These are phyloP conservation scores for Penicillium taxi DNA, from an alignment of 495 filamentous ascomycete genomes.

Conservation along the genomic window DNA sequence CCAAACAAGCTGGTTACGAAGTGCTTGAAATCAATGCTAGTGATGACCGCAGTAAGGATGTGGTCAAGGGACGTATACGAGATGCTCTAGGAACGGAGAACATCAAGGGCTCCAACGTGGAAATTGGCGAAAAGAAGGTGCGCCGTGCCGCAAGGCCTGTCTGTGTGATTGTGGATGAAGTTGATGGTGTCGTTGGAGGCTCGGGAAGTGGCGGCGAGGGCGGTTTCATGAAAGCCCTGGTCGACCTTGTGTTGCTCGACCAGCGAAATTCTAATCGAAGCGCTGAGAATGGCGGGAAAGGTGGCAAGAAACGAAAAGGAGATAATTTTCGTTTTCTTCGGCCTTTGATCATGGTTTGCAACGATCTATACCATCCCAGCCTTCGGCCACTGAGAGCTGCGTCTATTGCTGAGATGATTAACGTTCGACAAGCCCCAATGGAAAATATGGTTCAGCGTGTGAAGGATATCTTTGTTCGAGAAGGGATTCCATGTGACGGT, in stretches of 20 bases:
- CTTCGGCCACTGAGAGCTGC: constrained; percentile 76
- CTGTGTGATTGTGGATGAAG: constrained; percentile 92
- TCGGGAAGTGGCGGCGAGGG: constrained; percentile 64
- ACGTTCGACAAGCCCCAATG: constrained; percentile 78
- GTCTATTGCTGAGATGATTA: constrained; percentile 78
- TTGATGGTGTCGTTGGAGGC: constrained; percentile 83
- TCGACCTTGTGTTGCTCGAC: constrained; percentile 78
- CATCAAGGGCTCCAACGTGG: constrained; percentile 70
- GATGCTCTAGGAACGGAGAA: constrained; percentile 87
- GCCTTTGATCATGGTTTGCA: constrained; percentile 89
- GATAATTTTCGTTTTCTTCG: constrained; percentile 80
- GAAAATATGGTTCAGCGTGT: constrained; percentile 79
- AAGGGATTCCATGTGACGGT: constrained; percentile 75
- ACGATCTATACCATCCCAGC: constrained; percentile 92
- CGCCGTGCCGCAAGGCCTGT: constrained; percentile 76
- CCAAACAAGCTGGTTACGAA: constrained; percentile 89
- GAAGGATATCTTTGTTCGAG: constrained; percentile 73
- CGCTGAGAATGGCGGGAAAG: constrained; percentile 24
- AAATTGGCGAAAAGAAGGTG: constrained; percentile 52
- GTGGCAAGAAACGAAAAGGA: constrained; percentile 53
- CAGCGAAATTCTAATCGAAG: constrained; percentile 61
- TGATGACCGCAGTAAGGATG: constrained; percentile 90
- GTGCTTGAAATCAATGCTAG: constrained; percentile 94
- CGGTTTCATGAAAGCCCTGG: constrained; percentile 89
- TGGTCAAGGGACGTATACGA: constrained; percentile 82